Evolutionary conservation across 2,329 filamentous ascomycete species (phyloP).

Genomic region (Trichoderma simmonsii): DNA sequence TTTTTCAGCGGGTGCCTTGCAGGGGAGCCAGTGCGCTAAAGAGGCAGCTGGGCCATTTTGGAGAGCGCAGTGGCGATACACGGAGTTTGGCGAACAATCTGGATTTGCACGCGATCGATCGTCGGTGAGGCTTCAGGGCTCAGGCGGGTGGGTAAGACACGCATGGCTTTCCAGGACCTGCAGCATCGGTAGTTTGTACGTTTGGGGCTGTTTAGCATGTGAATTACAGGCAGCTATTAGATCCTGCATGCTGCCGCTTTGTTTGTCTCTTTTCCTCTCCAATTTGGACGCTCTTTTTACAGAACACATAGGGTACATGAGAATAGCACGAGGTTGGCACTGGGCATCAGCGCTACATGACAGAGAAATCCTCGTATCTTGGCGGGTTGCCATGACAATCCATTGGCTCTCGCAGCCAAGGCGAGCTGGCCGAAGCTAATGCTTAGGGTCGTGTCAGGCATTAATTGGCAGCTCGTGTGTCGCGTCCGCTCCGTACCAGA

Average conservation of each 20-base stretch:
- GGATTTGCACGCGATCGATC: slow-evolving; percentile 1
- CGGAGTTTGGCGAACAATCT: neutral
- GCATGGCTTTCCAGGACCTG: slow-evolving; percentile 4
- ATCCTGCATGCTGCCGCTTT: neutral
- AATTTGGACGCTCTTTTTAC: neutral
- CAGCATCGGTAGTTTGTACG: neutral
- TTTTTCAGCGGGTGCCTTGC: slow-evolving; percentile 16
- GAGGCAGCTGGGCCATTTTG: neutral
- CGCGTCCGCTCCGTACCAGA: neutral
- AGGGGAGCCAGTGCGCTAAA: slow-evolving; percentile 12
- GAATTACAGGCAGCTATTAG: neutral
- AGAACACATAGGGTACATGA: neutral
- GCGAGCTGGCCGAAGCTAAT: slow-evolving; percentile 10
- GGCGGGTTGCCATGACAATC: slow-evolving; percentile 19
- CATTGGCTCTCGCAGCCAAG: neutral
- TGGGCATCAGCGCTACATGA: slow-evolving; percentile 1
- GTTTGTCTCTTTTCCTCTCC: neutral
- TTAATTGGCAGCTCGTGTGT: slow-evolving; percentile 13
- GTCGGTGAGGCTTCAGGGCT: neutral
- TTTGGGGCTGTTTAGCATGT: neutral
- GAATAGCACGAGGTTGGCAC: neutral
- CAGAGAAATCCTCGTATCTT: neutral
- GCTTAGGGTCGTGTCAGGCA: slow-evolving; percentile 17
- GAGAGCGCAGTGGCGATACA: neutral
- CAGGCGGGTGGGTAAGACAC: slow-evolving; percentile 7